Conservation (phyloP, 75 land plant species). For the Sequoia sempervirens region DNA sequence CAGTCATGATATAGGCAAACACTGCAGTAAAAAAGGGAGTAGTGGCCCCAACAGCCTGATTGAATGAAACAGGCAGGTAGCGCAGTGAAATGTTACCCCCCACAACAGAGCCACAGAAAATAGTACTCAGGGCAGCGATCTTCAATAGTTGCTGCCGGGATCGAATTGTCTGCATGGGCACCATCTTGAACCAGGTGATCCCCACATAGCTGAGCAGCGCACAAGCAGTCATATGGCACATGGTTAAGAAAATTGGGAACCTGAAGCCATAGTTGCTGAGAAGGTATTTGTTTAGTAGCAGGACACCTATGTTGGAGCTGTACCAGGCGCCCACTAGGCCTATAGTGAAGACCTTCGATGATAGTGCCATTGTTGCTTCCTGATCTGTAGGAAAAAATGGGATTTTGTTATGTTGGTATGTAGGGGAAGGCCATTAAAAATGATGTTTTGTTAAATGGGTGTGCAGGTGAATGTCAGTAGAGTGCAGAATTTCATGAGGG, state of each 20-base stretch:
- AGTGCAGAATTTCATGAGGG: not conserved
- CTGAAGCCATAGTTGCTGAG: constrained; percentile 82
- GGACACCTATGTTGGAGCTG: constrained; percentile 79
- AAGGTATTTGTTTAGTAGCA: constrained; percentile 77
- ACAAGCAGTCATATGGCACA: constrained; percentile 95
- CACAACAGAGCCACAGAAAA: constrained; percentile 85
- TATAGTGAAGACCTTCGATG: constrained; percentile 32
- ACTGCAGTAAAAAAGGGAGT: constrained; percentile 91
- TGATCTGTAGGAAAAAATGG: not conserved
- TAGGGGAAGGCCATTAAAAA: not conserved
- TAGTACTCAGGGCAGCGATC: constrained; percentile 69
- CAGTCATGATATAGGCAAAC: constrained; percentile 71
- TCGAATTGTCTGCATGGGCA: constrained; percentile 64
- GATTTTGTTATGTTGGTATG: not conserved
- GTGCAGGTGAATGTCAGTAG: not conserved
- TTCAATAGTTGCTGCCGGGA: constrained; percentile 65
- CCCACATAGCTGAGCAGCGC: constrained; percentile 65
- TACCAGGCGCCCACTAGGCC: constrained; percentile 58
- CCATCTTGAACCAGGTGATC: constrained; percentile 59
- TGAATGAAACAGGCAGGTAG: constrained; percentile 78
- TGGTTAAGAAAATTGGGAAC: constrained; percentile 83
- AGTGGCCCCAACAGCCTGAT: constrained; percentile 91
- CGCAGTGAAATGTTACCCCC: constrained; percentile 81
- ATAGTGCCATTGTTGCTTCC: constrained; percentile 2
- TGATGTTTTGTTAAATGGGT: not conserved